Conservation (phyloP, 2,329 filamentous ascomycete genomes). For the Alternaria tenuissima region DNA sequence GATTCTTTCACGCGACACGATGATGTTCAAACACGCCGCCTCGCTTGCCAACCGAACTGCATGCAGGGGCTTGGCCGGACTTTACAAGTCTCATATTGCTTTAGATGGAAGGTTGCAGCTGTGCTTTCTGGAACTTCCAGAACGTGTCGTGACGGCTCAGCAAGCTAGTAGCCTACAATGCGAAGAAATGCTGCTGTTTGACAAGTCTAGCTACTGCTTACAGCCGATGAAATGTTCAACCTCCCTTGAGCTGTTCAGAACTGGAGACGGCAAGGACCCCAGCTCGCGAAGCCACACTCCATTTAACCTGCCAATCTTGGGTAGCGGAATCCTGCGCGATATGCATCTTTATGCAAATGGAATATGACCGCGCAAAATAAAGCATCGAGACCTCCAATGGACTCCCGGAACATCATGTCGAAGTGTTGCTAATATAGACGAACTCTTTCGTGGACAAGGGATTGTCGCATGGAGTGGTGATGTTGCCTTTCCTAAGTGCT, state of each 20-base stretch:
- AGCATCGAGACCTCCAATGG: background rate
- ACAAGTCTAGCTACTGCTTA: background rate
- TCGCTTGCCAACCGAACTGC: constrained; percentile 37
- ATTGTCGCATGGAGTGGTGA: background rate
- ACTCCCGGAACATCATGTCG: background rate
- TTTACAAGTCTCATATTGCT: constrained; percentile 7
- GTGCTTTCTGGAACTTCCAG: background rate
- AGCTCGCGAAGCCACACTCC: background rate
- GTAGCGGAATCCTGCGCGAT: constrained; percentile 6
- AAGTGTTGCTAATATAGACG: background rate
- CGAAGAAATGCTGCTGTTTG: background rate
- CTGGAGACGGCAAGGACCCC: background rate
- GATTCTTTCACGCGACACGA: constrained; percentile 7
- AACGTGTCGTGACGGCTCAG: background rate
- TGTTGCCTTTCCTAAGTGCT: background rate
- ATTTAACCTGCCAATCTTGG: constrained; percentile 8
- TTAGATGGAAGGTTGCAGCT: background rate
- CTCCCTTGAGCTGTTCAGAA: background rate
- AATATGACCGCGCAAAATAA: background rate
- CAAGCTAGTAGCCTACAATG: background rate
- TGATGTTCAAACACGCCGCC: constrained; percentile 7
- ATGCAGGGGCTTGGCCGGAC: constrained; percentile 14
- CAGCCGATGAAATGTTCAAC: background rate
- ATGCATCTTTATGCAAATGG: constrained; percentile 5
- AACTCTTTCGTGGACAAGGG: background rate